phyloP scores from a whole-genome alignment of 2,329 filamentous ascomycete genomes.

The Penicillium sp. region DNA sequence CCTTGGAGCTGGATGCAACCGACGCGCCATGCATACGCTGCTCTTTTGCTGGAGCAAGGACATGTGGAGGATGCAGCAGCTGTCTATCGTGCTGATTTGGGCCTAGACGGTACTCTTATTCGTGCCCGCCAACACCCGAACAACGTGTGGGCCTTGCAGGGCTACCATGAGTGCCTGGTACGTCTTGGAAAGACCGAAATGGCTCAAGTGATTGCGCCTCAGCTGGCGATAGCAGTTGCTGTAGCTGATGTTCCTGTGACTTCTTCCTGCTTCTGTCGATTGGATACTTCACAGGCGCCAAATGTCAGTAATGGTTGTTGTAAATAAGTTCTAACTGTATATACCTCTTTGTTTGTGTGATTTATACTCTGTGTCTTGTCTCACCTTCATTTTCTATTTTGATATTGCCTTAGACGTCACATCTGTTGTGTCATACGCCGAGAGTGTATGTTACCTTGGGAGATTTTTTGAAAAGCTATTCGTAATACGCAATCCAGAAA shows the following conservation, averaged over 20 bases:
- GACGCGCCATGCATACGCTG: slow-evolving; percentile 69
- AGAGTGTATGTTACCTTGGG: too few species aligned
- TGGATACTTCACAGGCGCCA: slow-evolving; percentile 17
- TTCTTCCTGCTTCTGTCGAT: slow-evolving; percentile 61
- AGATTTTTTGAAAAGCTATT: too few species aligned
- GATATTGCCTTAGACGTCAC: not conserved
- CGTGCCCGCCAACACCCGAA: slow-evolving; percentile 68
- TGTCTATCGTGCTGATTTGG: slow-evolving; percentile 65
- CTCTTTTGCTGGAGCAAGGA: slow-evolving; percentile 68
- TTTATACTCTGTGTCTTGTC: not conserved
- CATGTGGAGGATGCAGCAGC: slow-evolving; percentile 57
- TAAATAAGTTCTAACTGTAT: slow-evolving; percentile 4
- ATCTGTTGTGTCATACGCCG: too few species aligned
- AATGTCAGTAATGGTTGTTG: slow-evolving; percentile 11
- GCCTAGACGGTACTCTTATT: slow-evolving; percentile 61
- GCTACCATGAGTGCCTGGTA: slow-evolving; percentile 69
- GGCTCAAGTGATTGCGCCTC: slow-evolving; percentile 50
- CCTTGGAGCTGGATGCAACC: slow-evolving; percentile 83
- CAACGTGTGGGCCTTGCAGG: slow-evolving; percentile 76
- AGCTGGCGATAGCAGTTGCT: slow-evolving; percentile 56
- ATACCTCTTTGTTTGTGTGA: not conserved
- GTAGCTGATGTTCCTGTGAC: slow-evolving; percentile 62
- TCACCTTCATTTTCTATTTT: not conserved
- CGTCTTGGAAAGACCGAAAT: slow-evolving; percentile 55
- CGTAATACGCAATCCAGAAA: too few species aligned